These are phyloP conservation scores for Aspergillus latus DNA, from an alignment of 2,329 filamentous ascomycete species.

Conservation along the genomic window DNA sequence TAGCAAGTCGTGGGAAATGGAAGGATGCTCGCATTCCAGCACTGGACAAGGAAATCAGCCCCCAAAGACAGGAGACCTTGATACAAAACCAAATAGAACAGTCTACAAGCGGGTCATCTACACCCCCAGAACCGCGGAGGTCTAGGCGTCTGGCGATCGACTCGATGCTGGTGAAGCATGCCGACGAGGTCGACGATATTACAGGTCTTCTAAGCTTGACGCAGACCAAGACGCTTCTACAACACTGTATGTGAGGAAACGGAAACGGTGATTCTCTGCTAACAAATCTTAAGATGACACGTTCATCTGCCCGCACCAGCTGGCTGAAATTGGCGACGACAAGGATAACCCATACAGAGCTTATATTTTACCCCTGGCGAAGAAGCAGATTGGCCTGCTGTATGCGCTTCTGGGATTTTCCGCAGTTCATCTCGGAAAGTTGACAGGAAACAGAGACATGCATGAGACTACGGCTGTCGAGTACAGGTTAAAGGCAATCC, in stretches of 20 bases:
- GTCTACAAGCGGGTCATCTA: not conserved
- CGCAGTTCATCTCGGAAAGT: slow-evolving; percentile 29
- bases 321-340: slow-evolving; percentile 25
- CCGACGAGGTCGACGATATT: slow-evolving; percentile 3
- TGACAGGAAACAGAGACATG: slow-evolving; percentile 21
- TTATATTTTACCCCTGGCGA: slow-evolving; percentile 31
- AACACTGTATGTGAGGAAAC: slow-evolving; percentile 23
- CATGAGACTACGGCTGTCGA: slow-evolving; percentile 29
- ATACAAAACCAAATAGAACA: not conserved
- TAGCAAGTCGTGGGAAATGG: slow-evolving; percentile 34
- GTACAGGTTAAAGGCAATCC: slow-evolving; percentile 31
- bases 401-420: slow-evolving; percentile 32
- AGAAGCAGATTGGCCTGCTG: slow-evolving; percentile 28
- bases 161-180: not conserved
- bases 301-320: slow-evolving; percentile 32
- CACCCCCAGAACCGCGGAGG: not conserved
- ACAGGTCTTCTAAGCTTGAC: not conserved
- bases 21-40: slow-evolving; percentile 27
- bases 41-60: not conserved
- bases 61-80: not conserved
- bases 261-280: not conserved
- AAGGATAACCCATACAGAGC: slow-evolving; percentile 30
- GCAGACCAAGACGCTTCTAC: slow-evolving; percentile 22
- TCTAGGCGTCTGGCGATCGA: not conserved
- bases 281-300: slow-evolving; percentile 23